Evolutionary conservation across 2,329 filamentous ascomycete species (phyloP), one percentile per base, ranked within the genome.

Genomic region (Penicillium sumatraense): DNA sequence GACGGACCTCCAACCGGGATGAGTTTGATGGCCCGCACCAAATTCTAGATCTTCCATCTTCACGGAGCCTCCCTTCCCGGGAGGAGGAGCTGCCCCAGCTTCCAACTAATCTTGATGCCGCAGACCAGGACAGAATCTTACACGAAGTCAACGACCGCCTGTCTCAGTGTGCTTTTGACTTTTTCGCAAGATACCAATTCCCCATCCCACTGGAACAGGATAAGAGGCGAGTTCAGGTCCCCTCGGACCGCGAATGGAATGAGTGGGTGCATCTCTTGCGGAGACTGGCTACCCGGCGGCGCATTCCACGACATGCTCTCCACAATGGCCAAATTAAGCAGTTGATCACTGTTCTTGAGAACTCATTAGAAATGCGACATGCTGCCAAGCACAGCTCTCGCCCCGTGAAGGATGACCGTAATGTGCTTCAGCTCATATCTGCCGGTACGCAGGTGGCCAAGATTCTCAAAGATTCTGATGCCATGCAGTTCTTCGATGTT

Each of bases 241-340:
- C 90, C 27, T 86, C 87, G 67, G 90, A 93, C 75, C 83, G 90
- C 59, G 91, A 95, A 73, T 96, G 91, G 91, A 93, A 90, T 42
- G 91, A 96, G 76, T 96, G 91, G 91, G 91, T 93, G 53, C 91
- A 93, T 73, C 83, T 96, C 55, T 81, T 96, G 63, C 95, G 95
- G 77, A 84, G 90, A 47, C 83, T 96, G 55, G 91, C 91, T 27
- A 96, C 91, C 29, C 95, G 93, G 78, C 84, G 91, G 62, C 86
- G 91, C 59, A 93, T 96, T 64, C 91, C 91, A 5, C 89, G 91
- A 44, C 83, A 90, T 53, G 89, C 95, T 18, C 80, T 96, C 40
- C 95, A 93, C 79, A 90, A 95, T 72, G 89, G 90, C 56, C 91
- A 96, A 76, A 96, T 96, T 76, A 95, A 93, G 77, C 90, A 95